Conservation (phyloP, 2,329 filamentous ascomycete genomes). For the Zopfia rhizophila region DNA sequence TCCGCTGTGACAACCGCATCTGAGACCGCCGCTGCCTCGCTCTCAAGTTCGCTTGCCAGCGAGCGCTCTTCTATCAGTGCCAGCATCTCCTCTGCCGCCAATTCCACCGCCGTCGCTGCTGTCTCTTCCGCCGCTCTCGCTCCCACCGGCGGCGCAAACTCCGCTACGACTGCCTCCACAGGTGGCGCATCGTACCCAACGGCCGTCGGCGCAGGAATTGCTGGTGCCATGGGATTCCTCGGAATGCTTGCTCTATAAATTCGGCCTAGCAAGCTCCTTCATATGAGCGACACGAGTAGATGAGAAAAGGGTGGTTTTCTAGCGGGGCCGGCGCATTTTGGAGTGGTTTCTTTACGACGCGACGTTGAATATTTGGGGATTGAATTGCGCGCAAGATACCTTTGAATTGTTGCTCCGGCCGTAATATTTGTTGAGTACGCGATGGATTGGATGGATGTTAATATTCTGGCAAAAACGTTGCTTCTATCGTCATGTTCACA, state of each 20-base stretch:
- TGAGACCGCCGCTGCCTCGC: constrained; percentile 30
- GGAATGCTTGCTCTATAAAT: constrained; percentile 57
- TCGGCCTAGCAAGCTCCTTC: constrained; percentile 6
- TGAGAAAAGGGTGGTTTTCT: constrained; percentile 23
- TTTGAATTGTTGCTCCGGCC: constrained; percentile 22
- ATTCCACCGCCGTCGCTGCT: constrained; percentile 31
- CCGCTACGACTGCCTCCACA: constrained; percentile 27
- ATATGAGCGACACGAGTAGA: constrained; percentile 13
- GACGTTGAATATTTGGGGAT: constrained; percentile 39
- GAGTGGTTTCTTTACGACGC: constrained; percentile 43
- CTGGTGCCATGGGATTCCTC: constrained; percentile 53
- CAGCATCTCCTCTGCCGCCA: constrained; percentile 18
- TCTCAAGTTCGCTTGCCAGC: constrained; percentile 19
- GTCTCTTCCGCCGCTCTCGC: constrained; percentile 38
- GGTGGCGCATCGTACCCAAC: constrained; percentile 49
- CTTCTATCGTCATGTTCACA: no score
- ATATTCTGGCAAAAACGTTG: no score
- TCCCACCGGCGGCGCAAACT: constrained; percentile 16
- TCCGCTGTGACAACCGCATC: constrained; percentile 25
- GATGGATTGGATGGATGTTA: constrained; percentile 15
- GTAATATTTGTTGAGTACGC: constrained; percentile 31
- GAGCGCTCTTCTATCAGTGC: constrained; percentile 27
- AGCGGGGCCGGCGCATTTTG: constrained; percentile 35
- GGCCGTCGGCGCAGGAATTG: constrained; percentile 52
- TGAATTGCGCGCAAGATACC: constrained; percentile 9